phyloP scores from a whole-genome alignment of 495 filamentous ascomycete species.

The Diplogelasinospora grovesii region DNA sequence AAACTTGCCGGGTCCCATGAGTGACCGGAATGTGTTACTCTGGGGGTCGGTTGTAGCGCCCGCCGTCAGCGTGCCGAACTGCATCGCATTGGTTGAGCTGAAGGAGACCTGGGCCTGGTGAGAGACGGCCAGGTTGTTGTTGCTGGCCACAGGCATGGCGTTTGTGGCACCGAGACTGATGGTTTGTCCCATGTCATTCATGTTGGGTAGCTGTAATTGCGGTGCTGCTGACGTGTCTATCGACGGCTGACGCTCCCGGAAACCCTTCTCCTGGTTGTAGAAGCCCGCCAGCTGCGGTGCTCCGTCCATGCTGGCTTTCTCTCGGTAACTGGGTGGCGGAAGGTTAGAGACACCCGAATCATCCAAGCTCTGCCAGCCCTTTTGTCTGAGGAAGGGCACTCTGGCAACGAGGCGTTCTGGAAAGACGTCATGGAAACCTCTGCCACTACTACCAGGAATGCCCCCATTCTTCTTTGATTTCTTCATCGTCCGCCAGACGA shows the following conservation, averaged over 20 bases:
- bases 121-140: slow-evolving; percentile 5
- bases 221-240: background rate
- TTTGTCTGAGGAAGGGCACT: slow-evolving; percentile 12
- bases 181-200: background rate
- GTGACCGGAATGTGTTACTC: slow-evolving; percentile 18
- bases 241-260: slow-evolving; percentile 4
- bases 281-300: slow-evolving; percentile 13
- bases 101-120: slow-evolving; percentile 19
- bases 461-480: slow-evolving; percentile 19
- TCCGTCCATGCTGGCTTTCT: slow-evolving; percentile 16
- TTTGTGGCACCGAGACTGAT: background rate
- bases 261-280: slow-evolving; percentile 23
- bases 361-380: slow-evolving; percentile 17
- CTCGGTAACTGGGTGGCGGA: slow-evolving; percentile 29
- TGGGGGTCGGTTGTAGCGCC: slow-evolving; percentile 9
- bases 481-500: slow-evolving; percentile 30
- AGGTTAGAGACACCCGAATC: slow-evolving; percentile 3
- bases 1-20: slow-evolving; percentile 23
- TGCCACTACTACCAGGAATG: slow-evolving; percentile 1
- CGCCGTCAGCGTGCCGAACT: slow-evolving; percentile 20
- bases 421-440: slow-evolving; percentile 6
- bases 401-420: slow-evolving; percentile 1
- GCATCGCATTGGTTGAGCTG: slow-evolving; percentile 25
- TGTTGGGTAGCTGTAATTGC: background rate
- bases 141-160: too few relatives aligned